Evolutionary conservation across 2,329 filamentous ascomycete genomes (phyloP).

Genomic region (Sordariomycetes sp.): DNA sequence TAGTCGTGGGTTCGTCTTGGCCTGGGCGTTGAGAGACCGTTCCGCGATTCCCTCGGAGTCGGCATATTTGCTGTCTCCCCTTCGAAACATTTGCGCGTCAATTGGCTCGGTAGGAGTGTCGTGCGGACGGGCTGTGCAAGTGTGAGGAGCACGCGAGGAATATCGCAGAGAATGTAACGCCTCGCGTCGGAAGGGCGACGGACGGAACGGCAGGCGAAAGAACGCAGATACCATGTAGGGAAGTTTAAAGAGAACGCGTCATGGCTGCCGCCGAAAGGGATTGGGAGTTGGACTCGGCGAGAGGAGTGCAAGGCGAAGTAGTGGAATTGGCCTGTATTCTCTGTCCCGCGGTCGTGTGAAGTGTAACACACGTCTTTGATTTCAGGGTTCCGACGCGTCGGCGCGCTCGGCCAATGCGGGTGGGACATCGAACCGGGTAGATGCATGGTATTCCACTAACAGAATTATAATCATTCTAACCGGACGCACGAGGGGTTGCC

Average conservation of each 20-base stretch:
- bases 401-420: not conserved
- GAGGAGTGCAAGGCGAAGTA: not conserved
- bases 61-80: slow-evolving; percentile 1
- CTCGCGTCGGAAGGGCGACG: not conserved
- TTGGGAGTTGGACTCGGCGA: not conserved
- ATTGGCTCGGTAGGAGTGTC: not conserved
- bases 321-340: not conserved
- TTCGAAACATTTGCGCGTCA: not conserved
- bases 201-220: not conserved
- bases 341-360: not conserved
- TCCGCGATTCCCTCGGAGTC: slow-evolving; percentile 2
- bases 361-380: not conserved
- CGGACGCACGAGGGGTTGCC: not conserved
- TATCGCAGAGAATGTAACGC: not conserved
- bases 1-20: slow-evolving; percentile 24
- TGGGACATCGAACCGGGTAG: not conserved
- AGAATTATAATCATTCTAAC: not conserved
- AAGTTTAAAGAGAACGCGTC: not conserved
- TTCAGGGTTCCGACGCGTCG: not conserved
- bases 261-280: not conserved
- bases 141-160: not conserved
- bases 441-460: not conserved
- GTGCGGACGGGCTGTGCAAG: not conserved
- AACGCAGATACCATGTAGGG: not conserved
- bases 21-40: slow-evolving; percentile 10